phyloP scores from a whole-genome alignment of 768 basidiomycete genomes.

The Rhodosporidiobolus sp. region DNA sequence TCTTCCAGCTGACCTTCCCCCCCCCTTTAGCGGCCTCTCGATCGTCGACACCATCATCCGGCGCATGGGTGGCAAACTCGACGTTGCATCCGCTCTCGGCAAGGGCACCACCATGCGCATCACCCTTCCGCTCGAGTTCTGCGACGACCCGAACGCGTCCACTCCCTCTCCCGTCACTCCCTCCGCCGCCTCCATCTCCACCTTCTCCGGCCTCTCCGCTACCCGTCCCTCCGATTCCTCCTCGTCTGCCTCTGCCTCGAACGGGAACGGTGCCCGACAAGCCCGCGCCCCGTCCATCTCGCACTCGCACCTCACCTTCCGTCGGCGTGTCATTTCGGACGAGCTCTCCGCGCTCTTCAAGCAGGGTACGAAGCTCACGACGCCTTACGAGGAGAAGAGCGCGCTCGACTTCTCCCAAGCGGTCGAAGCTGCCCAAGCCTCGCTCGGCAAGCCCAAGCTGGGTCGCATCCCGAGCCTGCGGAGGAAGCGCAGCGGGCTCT shows the following conservation, averaged over 20 bases:
- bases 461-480: neutral
- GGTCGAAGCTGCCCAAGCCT: slow-evolving; percentile 9
- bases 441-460: neutral
- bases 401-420: slow-evolving; percentile 11
- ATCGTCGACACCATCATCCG: slow-evolving; percentile 21
- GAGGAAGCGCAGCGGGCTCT: neutral
- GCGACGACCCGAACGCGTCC: too few relatives aligned
- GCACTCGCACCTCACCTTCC: neutral
- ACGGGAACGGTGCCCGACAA: too few relatives aligned
- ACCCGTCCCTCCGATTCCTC: too few relatives aligned
- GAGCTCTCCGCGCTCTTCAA: slow-evolving; percentile 22
- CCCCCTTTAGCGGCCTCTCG: too few relatives aligned
- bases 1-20: too few relatives aligned
- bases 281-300: too few relatives aligned
- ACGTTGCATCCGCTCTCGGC: slow-evolving; percentile 12
- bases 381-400: neutral
- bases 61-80: slow-evolving; percentile 26
- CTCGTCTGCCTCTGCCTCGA: too few relatives aligned
- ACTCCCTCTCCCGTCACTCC: neutral
- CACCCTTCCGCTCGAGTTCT: slow-evolving; percentile 30
- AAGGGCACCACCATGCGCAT: slow-evolving; percentile 13
- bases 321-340: slow-evolving; percentile 21
- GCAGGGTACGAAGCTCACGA: neutral
- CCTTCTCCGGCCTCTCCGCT: neutral
- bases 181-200: neutral